phyloP scores from a whole-genome alignment of 345 rosid species.

The Toxicodendron radicans region DNA sequence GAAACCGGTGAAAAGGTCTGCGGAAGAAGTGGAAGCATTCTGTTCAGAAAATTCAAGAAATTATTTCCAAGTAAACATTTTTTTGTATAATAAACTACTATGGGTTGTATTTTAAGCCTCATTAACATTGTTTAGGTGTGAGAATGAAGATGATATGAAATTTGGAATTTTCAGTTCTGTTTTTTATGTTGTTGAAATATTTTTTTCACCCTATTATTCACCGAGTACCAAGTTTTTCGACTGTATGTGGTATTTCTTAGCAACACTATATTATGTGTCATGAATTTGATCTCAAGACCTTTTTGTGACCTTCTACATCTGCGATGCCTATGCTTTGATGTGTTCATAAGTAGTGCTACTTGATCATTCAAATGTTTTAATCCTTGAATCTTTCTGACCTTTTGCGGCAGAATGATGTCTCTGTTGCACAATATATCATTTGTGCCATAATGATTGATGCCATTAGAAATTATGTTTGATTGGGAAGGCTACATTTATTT shows the following conservation, averaged over 20 bases:
- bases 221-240: not conserved
- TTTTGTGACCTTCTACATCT: too few relatives aligned
- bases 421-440: not conserved
- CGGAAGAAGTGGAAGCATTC: too few relatives aligned
- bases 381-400: not conserved
- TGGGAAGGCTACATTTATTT: not conserved
- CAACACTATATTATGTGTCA: not conserved
- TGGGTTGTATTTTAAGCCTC: slow-evolving; percentile 5
- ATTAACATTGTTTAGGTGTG: slow-evolving; percentile 6
- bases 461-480: not conserved
- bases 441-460: not conserved
- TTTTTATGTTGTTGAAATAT: not conserved
- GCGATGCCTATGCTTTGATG: not conserved
- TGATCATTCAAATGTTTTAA: not conserved
- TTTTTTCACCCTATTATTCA: not conserved
- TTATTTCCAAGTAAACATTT: not conserved
- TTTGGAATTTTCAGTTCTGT: not conserved
- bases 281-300: not conserved
- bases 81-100: slow-evolving; percentile 2
- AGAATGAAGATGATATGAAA: not conserved
- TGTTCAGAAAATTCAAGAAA: not conserved
- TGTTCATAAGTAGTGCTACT: not conserved
- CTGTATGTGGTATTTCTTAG: not conserved
- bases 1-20: not conserved
- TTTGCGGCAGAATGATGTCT: not conserved